A percentile compares a stretch with the other conserved stretches of the same genome.
These are phyloP conservation scores for Fusarium burgessii DNA, from an alignment of 2,329 filamentous ascomycete genomes.

Conservation along the genomic window DNA sequence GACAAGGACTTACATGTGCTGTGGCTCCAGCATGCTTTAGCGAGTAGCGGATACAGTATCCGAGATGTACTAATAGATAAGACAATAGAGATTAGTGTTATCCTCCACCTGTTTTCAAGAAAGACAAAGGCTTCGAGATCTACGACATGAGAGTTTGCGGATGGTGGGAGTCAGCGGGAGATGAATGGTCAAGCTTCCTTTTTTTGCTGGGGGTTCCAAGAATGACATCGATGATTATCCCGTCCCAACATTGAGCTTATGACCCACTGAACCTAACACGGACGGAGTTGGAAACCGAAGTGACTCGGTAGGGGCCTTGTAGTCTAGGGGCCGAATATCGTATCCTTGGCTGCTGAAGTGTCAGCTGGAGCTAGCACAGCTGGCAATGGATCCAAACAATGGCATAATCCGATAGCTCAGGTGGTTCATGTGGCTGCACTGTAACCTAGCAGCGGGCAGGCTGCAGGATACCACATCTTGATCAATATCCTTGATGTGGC, in stretches of 20 bases:
- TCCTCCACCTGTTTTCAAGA: conserved; percentile 2
- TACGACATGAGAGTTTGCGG: conserved; percentile 28
- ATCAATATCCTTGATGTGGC: conserved; percentile 2
- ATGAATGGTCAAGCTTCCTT: conserved; percentile 34
- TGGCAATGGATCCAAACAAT: background rate
- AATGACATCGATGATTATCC: conserved; percentile 39
- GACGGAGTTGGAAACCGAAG: background rate
- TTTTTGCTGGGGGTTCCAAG: conserved; percentile 35
- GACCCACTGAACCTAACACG: conserved; percentile 4
- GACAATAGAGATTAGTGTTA: conserved; percentile 1
- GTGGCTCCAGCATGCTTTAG: conserved; percentile 48
- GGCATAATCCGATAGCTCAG: conserved; percentile 4
- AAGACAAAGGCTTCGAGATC: conserved; percentile 19
- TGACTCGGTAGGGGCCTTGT: background rate
- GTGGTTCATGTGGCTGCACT: conserved; percentile 10
- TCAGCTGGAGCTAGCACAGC: conserved; percentile 7
- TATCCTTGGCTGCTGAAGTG: conserved; percentile 1
- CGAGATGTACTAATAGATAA: conserved; percentile 14
- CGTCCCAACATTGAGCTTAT: conserved; percentile 45
- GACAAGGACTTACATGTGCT: conserved; percentile 52
- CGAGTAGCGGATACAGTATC: conserved; percentile 21
- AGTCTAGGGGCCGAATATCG: background rate
- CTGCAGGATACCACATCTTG: background rate
- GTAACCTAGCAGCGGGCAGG: background rate
- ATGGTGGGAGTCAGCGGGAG: conserved; percentile 9